Base-by-base conservation (phyloP, 139 green algal species). In the Tetraselmis chui region DNA sequence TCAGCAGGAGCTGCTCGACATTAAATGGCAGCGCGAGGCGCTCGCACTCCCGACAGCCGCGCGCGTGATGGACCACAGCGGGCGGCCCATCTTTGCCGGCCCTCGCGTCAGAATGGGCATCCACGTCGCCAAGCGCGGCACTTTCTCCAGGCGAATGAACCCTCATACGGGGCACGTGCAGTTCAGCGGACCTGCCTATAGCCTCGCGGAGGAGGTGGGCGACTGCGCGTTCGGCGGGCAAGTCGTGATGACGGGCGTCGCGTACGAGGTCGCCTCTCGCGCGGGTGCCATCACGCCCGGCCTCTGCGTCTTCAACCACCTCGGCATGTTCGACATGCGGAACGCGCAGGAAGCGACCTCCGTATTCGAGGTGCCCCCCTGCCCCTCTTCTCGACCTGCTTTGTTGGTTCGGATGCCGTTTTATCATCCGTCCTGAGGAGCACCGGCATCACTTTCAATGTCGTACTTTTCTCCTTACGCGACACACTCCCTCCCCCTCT, bases 81-180 rank as follows among this genome's bases (percentile, higher is more conserved):
- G 32, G 23, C 58, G 5, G 11, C 45, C 31, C 77, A 32, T 31
- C 32, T 80, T 31, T 23, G 28, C 23, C 27, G 77, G 77, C n/a
- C 77, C 77, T 59, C 31, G 77, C 29, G 77, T 80, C 28, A 27
- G 77, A 2, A 80, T 80, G 77, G 77, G 29, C 31, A 32, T 80
- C 28, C 77, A 80, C 77, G 31, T 80, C 58, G 77, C 77, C 2
- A 80, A 80, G 18, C 29, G 77, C 24, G 77, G 77, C 77, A 80
- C 77, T 31, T 80, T 67, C 18, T 5, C 45, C 45, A 67, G 18
- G 45, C 45, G 45, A 5, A 5, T 67, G 11, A 67, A 67, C 45
- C 45, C 45, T 18, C 45, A 67, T 18, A 67, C 45, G 11, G 45
- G 45, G 11, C 45, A 67, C 45, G 45, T 67, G 45, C 45, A 67